phyloP scores from a whole-genome alignment of 768 basidiomycete genomes.

The Exsudoporus frostii region DNA sequence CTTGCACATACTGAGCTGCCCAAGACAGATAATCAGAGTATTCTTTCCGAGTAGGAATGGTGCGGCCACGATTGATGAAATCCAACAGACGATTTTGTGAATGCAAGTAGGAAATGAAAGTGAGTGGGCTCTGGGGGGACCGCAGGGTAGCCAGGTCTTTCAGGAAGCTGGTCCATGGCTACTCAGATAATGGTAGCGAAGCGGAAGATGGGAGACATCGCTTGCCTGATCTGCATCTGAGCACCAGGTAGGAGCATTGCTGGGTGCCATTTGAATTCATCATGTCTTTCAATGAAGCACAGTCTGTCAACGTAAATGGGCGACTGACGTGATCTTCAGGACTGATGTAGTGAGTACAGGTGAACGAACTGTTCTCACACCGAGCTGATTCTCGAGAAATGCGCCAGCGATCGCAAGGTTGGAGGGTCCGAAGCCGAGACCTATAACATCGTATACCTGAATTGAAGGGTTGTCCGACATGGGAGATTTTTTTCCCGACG shows the following conservation, averaged over 20 bases:
- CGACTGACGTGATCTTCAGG: conserved; percentile 5
- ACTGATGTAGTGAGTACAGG: not conserved
- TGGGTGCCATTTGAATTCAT: conserved; percentile 51
- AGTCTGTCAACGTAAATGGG: conserved; percentile 27
- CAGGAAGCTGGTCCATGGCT: conserved; percentile 37
- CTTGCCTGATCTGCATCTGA: conserved; percentile 52
- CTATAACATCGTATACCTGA: conserved; percentile 42
- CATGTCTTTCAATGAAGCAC: conserved; percentile 49
- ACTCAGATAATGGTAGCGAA: conserved; percentile 3
- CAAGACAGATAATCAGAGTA: conserved; percentile 54
- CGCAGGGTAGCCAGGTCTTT: conserved; percentile 54
- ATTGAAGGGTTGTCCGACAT: conserved; percentile 2
- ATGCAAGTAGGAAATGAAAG: conserved; percentile 53
- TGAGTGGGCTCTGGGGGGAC: conserved; percentile 47
- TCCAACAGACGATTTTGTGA: conserved; percentile 45
- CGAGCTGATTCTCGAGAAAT: conserved; percentile 38
- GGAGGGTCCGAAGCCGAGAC: conserved; percentile 52
- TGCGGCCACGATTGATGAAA: conserved; percentile 54
- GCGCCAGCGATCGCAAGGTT: conserved; percentile 51
- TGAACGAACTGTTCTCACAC: conserved; percentile 7
- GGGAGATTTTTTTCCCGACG: not conserved
- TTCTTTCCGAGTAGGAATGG: conserved; percentile 50
- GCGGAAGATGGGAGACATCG: not conserved
- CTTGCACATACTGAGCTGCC: conserved; percentile 45
- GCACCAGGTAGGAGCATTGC: conserved; percentile 52